Evolutionary conservation across 257 asterid species (phyloP), one percentile per base, ranked within the genome.

Genomic region (Rhazya stricta): DNA sequence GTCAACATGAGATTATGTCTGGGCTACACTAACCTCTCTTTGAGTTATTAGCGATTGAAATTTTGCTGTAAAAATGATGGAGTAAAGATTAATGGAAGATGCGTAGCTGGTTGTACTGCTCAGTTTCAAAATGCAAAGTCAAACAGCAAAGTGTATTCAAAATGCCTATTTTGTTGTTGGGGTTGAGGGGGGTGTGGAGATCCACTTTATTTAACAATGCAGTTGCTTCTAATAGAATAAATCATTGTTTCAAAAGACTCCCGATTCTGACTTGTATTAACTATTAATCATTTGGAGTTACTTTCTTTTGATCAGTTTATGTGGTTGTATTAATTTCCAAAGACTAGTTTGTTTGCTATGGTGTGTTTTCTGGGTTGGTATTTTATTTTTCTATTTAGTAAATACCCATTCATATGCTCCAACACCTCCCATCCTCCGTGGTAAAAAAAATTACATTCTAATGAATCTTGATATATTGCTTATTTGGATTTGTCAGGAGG

Each of bases 401-500:
- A 0, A 48, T 13, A 12, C 54, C 2, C 54, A 48, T 48, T 48
- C 23, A 48, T 15, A 48, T 10, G 11, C 5, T 48, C 54, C 54
- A 15, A 0, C 54, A 39, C 7, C 43, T 3, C 43, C 43, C 7
- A 39, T 39, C 21, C 54, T 23, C 21, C 54, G 0, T 15, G 10
- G 19, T 2, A 48, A 16, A 16, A 15, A 48, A 10, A 48, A 39
- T 39, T 39, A 48, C 13, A 7, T 6, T 48, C 54, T 48, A 48
- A 48, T 63, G 27, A 36, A 63, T 36, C 2, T 8, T 65, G 1
- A 36, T 66, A 21, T 13, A 0, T 60, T 68, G 45, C 42, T 73
- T 72, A 43, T 74, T 71, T 67, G 71, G 67, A 69, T 71, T 73
- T 83, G 69, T 74, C 86, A 95, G 99, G 99, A 95, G 80, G 99